Evolutionary conservation across 192 early-diverging fungal species (phyloP), one percentile per base, ranked within the genome.

Genomic region (Cladochytrium replicatum): DNA sequence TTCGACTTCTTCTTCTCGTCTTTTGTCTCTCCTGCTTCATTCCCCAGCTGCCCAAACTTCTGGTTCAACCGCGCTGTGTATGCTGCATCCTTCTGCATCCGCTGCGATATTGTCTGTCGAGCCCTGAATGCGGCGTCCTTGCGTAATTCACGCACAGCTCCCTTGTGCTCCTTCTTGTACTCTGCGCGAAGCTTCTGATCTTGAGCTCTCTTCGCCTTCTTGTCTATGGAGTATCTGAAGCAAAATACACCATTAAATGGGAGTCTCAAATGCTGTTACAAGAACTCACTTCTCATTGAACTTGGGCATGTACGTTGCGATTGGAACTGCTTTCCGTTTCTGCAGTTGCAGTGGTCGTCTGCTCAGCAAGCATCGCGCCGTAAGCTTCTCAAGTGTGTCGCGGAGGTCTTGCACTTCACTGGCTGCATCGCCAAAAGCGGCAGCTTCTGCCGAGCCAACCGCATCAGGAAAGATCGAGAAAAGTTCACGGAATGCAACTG

Each of bases 41-140:
- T 73, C 42, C 87, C 91, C 55, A 98, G 55, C 23, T 78, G 74
- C 0, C 84, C 84, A 83, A 89, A 84, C 43, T 92, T 85, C 47
- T 75, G 72, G 65, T 89, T 86, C 77, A 99, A 90, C 79, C 85
- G 92, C 50, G 83, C 77, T 47, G 81, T 83, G 59, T 99, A 99
- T 22, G 60, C 63, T 4, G 26, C 58, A 60, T 95, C 94, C 77
- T 86, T 87, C 50, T 86, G 80, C 47, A 78, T 81, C 48, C 68
- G 70, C 43, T 77, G 72, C 46, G 61, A 61, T 21, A 90, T 50
- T 41, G 80, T 68, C 65, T 87, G 78, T 15, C 77, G 65, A 11
- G 86, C 83, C 27, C 97, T 60, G 48, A 95, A 99, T 64, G 80
- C 74, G 27, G 82, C 81, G 61, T 99, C 96, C 61, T 93, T 89